Evolutionary conservation across 176 grass and related monocot genomes (phyloP), one percentile per base, ranked within the genome.

Genomic region (Oryza longistaminata): DNA sequence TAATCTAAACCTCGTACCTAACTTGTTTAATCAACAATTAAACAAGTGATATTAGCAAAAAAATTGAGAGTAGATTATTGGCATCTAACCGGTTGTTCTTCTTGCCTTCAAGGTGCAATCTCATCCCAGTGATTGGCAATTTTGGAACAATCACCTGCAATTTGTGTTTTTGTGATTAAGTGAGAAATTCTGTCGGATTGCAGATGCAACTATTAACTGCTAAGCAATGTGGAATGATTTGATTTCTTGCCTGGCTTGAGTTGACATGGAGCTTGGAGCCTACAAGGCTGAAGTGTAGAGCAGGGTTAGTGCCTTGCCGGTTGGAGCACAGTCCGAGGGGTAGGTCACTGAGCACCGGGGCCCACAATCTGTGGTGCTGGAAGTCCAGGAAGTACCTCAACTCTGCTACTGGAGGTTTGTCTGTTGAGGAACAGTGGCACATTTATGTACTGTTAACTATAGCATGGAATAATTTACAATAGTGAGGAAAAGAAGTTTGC

Each of bases 341-440:
- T 3, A 93, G 86, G 60, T 94, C 96, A 81, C 83, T 82, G 86
- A 88, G 91, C 27, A 85, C 72, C 0, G 96, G 96, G 73, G 93
- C 91, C 96, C 96, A 98, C 27, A 44, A 35, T n/a, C 83, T 95
- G 37, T 91, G 82, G 49, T 86, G 81, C 76, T 98, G 93, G 90
- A 98, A 98, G 72, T 98, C 96, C 39, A 95, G 74, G 88, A 98
- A 98, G 86, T 95, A 95, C 31, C 82, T 92, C 89, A 98, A 42
- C 0, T 98, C 91, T 75, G 71, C 70, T 45, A 79, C 21, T 3
- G 78, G 90, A 58, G 96, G 96, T 92, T 98, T 98, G 84, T 95
- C 96, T 95, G 86, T 82, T 34, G 50, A 78, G 61, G 14, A 61
- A 76, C 10, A 44, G 68, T 48, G 21, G 0, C 45, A 64, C 44